phyloP scores from a whole-genome alignment of 75 land plant genomes.

The Isoetes taiwanensis region DNA sequence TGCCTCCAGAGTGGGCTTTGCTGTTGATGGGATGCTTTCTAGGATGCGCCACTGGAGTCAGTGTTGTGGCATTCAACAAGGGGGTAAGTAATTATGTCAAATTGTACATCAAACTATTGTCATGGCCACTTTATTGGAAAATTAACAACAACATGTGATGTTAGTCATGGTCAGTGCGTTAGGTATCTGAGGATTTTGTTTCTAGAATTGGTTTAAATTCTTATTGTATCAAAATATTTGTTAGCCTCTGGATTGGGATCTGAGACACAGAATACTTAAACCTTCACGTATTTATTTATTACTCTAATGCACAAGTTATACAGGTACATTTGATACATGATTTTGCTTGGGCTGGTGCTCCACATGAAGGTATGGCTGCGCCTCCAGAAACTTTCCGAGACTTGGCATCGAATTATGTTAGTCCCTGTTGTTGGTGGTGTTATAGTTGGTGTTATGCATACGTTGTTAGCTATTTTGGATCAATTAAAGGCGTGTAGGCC shows the following conservation, averaged over 20 bases:
- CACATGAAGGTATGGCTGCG: slow-evolving; percentile 98
- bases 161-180: too few species aligned
- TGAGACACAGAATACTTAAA: too few species aligned
- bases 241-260: too few species aligned
- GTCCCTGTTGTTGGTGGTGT: slow-evolving; percentile 93
- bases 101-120: too few species aligned
- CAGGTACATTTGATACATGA: slow-evolving; percentile 97
- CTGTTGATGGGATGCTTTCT: slow-evolving; percentile 5
- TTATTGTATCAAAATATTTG: too few species aligned
- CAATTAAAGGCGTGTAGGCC: slow-evolving; percentile 62
- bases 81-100: too few species aligned
- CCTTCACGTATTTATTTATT: too few species aligned
- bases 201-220: too few species aligned
- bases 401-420: slow-evolving; percentile 87
- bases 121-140: too few species aligned
- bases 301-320: too few species aligned
- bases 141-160: too few species aligned
- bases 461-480: slow-evolving; percentile 59
- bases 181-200: too few species aligned
- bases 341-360: slow-evolving; percentile 99
- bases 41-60: not conserved
- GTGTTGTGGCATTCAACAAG: not conserved
- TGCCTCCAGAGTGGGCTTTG: slow-evolving; percentile 6
- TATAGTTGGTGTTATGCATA: slow-evolving; percentile 91
- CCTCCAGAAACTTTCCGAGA: slow-evolving; percentile 68